Evolutionary conservation across 2,329 filamentous ascomycete species (phyloP), one percentile per base, ranked within the genome.

Genomic region (Lachnellula cervina): DNA sequence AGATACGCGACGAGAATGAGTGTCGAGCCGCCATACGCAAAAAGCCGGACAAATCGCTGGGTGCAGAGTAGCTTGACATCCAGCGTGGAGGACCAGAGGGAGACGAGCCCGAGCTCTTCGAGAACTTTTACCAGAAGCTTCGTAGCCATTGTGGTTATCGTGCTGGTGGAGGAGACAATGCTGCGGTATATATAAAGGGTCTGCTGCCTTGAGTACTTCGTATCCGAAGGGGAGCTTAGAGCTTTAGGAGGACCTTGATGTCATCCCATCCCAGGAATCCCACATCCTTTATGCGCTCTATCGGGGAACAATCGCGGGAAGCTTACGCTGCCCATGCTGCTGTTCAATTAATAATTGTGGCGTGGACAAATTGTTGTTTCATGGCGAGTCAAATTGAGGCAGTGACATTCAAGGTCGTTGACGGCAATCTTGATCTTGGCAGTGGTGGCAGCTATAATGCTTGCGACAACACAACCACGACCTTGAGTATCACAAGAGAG

Each of bases 31-130:
- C 83, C 84, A 64, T 86, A 87, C 5, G 82, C 84, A 58, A 84
- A 81, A 50, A 86, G 76, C 2, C 84, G 80, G 5, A 84, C 74
- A 66, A 84, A 83, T 28, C 83, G 80, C 62, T 82, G 80, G 5
- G 77, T 58, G 58, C 79, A 81, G 19, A 86, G 77, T 2, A 86
- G 70, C 62, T 84, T 82, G 58, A 78, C 74, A 65, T 86, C 81
- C 47, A 64, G 66, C 5, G 71, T 60, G 0, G 77, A 75, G 25
- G 60, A 52, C 60, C 71, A 66, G 28, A 81, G 66, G 6, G 77
- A 72, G 14, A 69, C 59, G 17, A 81, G 63, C 49, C 78, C 78
- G n/a, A 76, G 62, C 64, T 80, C 77, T 14, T 70, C 67, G 32
- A 71, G 52, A 42, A 56, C 50, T 43, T 59, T 63, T 19, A 37